Base-by-base conservation (phyloP, 192 early-diverging fungal species). In the Phlyctochytrium planicorne region DNA sequence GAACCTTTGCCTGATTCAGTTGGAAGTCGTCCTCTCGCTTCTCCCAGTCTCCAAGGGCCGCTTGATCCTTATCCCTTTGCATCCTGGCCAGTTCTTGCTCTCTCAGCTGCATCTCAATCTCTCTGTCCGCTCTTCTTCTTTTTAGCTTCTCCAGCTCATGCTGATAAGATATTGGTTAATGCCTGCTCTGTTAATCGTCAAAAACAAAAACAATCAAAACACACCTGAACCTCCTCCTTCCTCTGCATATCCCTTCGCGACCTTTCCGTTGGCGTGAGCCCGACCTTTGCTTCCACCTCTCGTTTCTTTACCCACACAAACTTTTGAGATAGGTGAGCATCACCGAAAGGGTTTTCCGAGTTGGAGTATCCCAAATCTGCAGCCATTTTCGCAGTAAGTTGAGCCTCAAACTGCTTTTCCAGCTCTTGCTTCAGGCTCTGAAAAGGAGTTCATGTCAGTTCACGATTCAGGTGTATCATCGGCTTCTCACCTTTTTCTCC, bases 241-340 rank as follows among this genome's bases (percentile, higher is more conserved):
- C 80, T 75, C 29, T 78, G 75, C 31, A 88, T 73, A 25, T 85
- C 84, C 23, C 62, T 59, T 25, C 86, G 86, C 2, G 82, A 66
- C 34, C 80, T 68, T 29, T 82, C 78, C 12, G 84, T 72, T n/a
- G 72, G 75, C 20, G 90, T 73, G 0, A 94, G 82, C 17, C 86
- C 83, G 3, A 79, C 69, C 55, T 90, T 89, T 47, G 78, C 69
- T 62, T 97, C 96, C 30, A 84, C 78, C 68, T 96, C 91, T 2
- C 90, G 80, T 66, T 98, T 98, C 72, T 98, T 97, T 40, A 90
- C 80, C 96, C 96, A 98, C 24, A 91, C 89, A 74, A 98, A 98
- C 70, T 94, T 95, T 59, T 86, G 82, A 35, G 84, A 81, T 3
- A 96, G 80, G 32, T 92, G 90, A 2, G 78, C 74, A 70, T 96